Evolutionary conservation across 2,329 filamentous ascomycete genomes (phyloP).

Genomic region (Ascochyta viciae-villosae): DNA sequence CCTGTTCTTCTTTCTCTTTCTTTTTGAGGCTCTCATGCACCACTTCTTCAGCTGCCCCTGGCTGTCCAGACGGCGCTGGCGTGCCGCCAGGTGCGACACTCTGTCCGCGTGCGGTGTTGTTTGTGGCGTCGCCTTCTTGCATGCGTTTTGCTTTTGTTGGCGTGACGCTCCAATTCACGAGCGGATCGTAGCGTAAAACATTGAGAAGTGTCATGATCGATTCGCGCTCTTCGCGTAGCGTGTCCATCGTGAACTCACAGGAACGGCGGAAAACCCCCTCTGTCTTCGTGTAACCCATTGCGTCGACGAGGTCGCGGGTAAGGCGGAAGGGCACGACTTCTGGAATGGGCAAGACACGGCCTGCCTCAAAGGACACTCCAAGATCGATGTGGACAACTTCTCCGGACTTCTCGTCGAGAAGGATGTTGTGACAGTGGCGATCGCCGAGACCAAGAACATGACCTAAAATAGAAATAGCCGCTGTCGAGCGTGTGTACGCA

Average conservation of each 20-base stretch:
- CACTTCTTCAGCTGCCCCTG: slow-evolving; percentile 26
- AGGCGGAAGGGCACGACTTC: slow-evolving; percentile 96
- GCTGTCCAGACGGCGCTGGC: slow-evolving; percentile 34
- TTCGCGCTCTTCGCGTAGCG: slow-evolving; percentile 91
- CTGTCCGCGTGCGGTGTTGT: slow-evolving; percentile 39
- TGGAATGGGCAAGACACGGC: slow-evolving; percentile 90
- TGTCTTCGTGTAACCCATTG: slow-evolving; percentile 93
- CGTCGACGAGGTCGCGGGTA: slow-evolving; percentile 93
- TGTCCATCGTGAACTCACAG: slow-evolving; percentile 96
- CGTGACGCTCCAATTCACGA: slow-evolving; percentile 95
- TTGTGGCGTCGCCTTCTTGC: slow-evolving; percentile 68
- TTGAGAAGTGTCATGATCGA: slow-evolving; percentile 99
- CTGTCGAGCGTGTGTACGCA: slow-evolving; percentile 91
- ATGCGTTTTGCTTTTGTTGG: slow-evolving; percentile 70
- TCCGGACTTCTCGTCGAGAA: slow-evolving; percentile 86
- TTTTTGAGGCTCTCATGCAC: slow-evolving; percentile 44
- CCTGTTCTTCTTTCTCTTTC: slow-evolving; percentile 62
- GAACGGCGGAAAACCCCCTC: slow-evolving; percentile 98
- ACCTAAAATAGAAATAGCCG: slow-evolving; percentile 93
- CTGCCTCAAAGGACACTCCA: slow-evolving; percentile 95
- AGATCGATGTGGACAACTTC: slow-evolving; percentile 98
- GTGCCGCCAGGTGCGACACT: slow-evolving; percentile 39
- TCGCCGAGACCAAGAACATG: slow-evolving; percentile 93
- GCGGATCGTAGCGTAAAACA: slow-evolving; percentile 94
- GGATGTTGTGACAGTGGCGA: slow-evolving; percentile 94